Evolutionary conservation across 108 stramenopile species (phyloP), one percentile per base, ranked within the genome.

Genomic region (Chaetoceros tenuissimus): DNA sequence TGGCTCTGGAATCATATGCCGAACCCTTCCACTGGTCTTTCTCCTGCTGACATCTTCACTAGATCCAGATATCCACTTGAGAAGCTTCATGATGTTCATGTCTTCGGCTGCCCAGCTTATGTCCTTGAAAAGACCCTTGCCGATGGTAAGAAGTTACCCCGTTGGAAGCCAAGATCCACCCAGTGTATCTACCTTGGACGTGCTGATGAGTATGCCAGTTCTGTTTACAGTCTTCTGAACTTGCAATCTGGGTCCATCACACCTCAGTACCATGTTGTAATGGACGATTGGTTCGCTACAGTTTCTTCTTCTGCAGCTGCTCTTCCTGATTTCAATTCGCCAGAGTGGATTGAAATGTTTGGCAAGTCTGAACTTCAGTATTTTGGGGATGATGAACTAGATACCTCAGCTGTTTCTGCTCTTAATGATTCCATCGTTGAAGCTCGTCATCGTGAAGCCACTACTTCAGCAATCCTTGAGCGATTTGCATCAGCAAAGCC

Each of bases 221-320:
- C 44, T 48, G 77, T 72, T 20, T 60, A 68, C 19, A 25, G 67
- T 1, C 53, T 78, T 2, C 34, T 71, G 28, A 74, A 73, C 31
- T 28, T 53, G 2, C 17, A 26, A 20, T 72, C 76, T 46, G 67
- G 71, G 0, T 19, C 40, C 24, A 60, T 77, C n/a, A 68, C 71
- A 10, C 75, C 67, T 13, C 75, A 77, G 45, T 77, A 49, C 30
- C 75, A 77, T 46, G 70, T 71, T 22, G 63, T 77, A 10, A 71
- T 72, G 55, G 75, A 77, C 31, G 75, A 77, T 51, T 57, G 28
- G 27, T 77, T 77, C 27, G 24, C 59, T 16, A 74, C 73, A 16
- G 60, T 64, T 46, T 55, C 43, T 17, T 19, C 50, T 17, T 19
- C 31, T 25, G 19, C 24, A 13, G 30, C 21, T n/a, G n/a, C 13